Conservation (phyloP, 1,139 yeast species). For the Saccharomyces hybrid region DNA sequence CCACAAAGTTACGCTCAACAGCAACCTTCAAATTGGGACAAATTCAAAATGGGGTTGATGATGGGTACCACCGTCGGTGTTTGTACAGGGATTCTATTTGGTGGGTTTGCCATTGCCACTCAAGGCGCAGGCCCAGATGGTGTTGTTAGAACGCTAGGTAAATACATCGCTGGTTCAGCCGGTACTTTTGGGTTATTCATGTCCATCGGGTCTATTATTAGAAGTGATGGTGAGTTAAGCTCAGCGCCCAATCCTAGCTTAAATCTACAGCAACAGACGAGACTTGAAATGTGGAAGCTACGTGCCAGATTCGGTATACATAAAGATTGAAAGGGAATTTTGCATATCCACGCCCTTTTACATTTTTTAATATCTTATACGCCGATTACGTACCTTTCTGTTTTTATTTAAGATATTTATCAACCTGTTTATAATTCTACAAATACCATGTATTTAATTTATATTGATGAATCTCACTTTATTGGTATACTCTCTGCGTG, state of each 20-base stretch:
- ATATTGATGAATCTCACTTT: background rate
- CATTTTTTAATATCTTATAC: background rate
- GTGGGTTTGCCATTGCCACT: slow-evolving; percentile 83
- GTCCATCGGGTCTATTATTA: slow-evolving; percentile 89
- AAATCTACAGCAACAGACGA: slow-evolving; percentile 27
- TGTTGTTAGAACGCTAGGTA: slow-evolving; percentile 90
- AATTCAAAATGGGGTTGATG: slow-evolving; percentile 94
- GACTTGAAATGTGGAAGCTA: slow-evolving; percentile 28
- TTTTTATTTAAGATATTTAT: background rate
- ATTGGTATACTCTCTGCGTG: background rate
- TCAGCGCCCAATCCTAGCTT: slow-evolving; percentile 11
- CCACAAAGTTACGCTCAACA: slow-evolving; percentile 67
- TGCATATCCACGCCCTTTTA: background rate
- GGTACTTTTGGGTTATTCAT: slow-evolving; percentile 93
- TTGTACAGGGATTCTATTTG: slow-evolving; percentile 89
- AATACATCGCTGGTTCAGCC: slow-evolving; percentile 92
- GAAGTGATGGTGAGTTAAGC: slow-evolving; percentile 49
- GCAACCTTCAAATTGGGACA: slow-evolving; percentile 85
- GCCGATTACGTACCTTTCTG: background rate
- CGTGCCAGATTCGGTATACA: slow-evolving; percentile 22
- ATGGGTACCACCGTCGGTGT: slow-evolving; percentile 98
- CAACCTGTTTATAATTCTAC: background rate
- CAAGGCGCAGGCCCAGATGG: slow-evolving; percentile 99
- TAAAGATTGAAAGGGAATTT: slow-evolving; percentile 1
- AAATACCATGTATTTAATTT: slow-evolving; percentile 1